Evolutionary conservation across 495 filamentous ascomycete genomes (phyloP), one percentile per base, ranked within the genome.

Genomic region (Penicillium macrosclerotiorum): DNA sequence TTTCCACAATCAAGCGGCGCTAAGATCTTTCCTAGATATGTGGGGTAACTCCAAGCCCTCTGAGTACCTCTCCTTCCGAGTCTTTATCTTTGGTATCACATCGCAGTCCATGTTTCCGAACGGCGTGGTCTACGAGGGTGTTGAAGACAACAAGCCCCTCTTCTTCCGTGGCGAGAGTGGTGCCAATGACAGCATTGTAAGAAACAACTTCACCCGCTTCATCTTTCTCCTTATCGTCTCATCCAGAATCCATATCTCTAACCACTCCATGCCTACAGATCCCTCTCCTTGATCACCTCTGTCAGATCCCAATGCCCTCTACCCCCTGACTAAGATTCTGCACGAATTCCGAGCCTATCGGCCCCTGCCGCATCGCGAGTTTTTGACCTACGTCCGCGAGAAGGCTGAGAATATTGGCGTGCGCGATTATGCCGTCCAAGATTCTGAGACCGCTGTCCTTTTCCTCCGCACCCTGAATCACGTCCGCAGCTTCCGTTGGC

Each of bases 61-160:
- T 3, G 78, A 86, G 36, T 95, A 95, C 65, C 84, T 81, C 24
- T 82, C 75, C 37, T 96, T 93, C 77, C 82, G 90, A 8, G 91
- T 90, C 24, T 96, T 96, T 69, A 95, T 96, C 65, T 95, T 94
- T 54, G 90, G 90, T 37, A 94, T 96, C 54, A 89, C 84, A 2
- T 82, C 76, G 5, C 90, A 95, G 63, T 81, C 78, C 34, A 95
- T 96, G 90, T 96, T 96, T 62, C 90, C 90, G 2, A 72, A 86
- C 37, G 90, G 90, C 2, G 90, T 96, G 3, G 63, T 93, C 42
- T 96, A 96, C 65, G 85, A 92, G 60, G 89, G 88, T 16, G 74
- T 89, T 24, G 82, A 83, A 36, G 81, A 86, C 27, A 67, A 75
- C 53, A 77, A 84, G 46, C 84, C 83, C 0, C 62, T 88, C 42